Conservation (phyloP, 2,329 filamentous ascomycete species). For the Hirsutella rhossiliensis region DNA sequence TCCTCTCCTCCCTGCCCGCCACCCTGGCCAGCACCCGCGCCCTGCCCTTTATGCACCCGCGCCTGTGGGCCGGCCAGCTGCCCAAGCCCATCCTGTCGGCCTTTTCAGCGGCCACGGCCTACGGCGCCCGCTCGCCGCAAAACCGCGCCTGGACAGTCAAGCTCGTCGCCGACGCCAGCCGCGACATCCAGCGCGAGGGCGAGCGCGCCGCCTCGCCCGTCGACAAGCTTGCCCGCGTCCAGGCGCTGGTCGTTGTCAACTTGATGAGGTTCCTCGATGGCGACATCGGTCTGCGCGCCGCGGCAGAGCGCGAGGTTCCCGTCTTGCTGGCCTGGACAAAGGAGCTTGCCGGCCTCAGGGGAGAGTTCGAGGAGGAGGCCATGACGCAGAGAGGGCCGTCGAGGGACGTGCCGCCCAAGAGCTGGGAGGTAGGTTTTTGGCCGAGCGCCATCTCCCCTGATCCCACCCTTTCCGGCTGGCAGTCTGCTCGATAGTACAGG, state of each 20-base stretch:
- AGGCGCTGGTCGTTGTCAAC: conserved; percentile 29
- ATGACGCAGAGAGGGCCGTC: conserved; percentile 5
- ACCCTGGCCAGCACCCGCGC: conserved; percentile 22
- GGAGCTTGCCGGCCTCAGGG: conserved; percentile 19
- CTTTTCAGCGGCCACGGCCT: conserved; percentile 27
- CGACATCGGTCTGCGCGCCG: conserved; percentile 24
- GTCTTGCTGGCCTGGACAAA: conserved; percentile 23
- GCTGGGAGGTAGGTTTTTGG: conserved; percentile 26
- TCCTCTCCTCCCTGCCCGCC: conserved; percentile 19
- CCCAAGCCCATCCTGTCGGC: conserved; percentile 26
- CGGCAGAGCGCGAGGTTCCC: conserved; percentile 26
- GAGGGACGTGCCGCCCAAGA: conserved; percentile 23
- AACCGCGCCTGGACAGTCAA: conserved; percentile 27
- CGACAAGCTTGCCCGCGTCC: conserved; percentile 29
- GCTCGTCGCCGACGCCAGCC: conserved; percentile 23
- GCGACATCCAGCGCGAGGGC: conserved; percentile 22
- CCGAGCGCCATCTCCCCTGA: background rate
- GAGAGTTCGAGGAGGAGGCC: conserved; percentile 19
- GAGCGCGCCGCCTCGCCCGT: conserved; percentile 16
- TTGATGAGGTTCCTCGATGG: conserved; percentile 31
- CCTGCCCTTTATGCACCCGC: conserved; percentile 29
- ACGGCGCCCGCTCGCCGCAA: conserved; percentile 21
- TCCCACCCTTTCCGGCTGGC: background rate
- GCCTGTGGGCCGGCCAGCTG: conserved; percentile 26
- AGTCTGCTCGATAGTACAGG: background rate